Evolutionary conservation across 306 rosid genomes (phyloP).

Genomic region (Vigna trinervia): DNA sequence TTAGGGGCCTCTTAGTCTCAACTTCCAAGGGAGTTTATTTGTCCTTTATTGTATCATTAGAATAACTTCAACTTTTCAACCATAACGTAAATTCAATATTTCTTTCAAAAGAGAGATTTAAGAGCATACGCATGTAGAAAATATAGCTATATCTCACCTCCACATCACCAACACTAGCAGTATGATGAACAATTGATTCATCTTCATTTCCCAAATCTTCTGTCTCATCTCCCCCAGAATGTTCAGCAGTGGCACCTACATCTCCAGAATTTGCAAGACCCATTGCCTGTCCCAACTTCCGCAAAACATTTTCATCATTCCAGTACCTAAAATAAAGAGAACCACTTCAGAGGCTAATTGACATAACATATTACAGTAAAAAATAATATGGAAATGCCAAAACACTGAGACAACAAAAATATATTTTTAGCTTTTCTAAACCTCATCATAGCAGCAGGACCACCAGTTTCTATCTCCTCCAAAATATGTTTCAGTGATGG

Average conservation of each 20-base stretch:
- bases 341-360: conserved; percentile 30
- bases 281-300: conserved; percentile 89
- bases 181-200: conserved; percentile 90
- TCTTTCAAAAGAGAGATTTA: conserved; percentile 22
- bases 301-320: conserved; percentile 83
- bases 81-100: conserved; percentile 26
- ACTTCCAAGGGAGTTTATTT: not conserved
- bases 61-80: conserved; percentile 31
- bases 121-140: conserved; percentile 10
- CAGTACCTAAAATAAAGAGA: conserved; percentile 69
- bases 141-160: conserved; percentile 57
- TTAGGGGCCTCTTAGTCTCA: not conserved
- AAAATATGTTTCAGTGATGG: conserved; percentile 95
- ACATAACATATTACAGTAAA: conserved; percentile 12
- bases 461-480: conserved; percentile 96
- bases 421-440: conserved; percentile 40
- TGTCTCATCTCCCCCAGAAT: conserved; percentile 72
- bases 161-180: conserved; percentile 97
- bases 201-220: conserved; percentile 89
- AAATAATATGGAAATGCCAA: conserved; percentile 10
- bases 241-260: conserved; percentile 69
- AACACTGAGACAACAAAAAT: conserved; percentile 27
- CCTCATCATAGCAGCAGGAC: conserved; percentile 99
- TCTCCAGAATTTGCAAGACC: conserved; percentile 76
- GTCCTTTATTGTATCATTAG: conserved; percentile 1